A percentile compares a stretch with the other conserved stretches of the same genome.
phyloP scores from a whole-genome alignment of 345 rosid species.

The Jatropha curcas region DNA sequence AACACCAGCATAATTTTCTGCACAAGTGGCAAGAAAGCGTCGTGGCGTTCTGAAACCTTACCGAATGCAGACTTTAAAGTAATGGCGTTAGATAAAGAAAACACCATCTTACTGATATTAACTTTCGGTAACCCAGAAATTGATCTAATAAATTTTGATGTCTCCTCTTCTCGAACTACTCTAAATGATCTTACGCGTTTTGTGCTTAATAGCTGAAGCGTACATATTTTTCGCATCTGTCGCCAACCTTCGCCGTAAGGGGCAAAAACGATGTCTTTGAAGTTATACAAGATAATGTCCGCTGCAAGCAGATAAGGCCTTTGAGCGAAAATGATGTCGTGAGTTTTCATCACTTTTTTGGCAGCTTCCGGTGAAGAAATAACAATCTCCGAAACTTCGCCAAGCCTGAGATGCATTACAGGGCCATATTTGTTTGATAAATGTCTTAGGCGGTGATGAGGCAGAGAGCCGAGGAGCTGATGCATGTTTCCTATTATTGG shows the following conservation, averaged over 20 bases:
- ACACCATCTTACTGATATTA: background rate
- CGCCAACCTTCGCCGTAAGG: slow-evolving; percentile 5
- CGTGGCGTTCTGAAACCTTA: background rate
- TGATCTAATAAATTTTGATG: background rate
- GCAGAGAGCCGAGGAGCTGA: slow-evolving; percentile 2
- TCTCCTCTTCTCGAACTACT: background rate
- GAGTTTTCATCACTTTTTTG: slow-evolving; percentile 5
- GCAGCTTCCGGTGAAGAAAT: slow-evolving; percentile 12
- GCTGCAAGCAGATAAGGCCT: background rate
- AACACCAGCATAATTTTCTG: no score
- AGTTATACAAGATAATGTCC: background rate
- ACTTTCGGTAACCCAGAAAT: background rate
- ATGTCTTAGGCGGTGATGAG: slow-evolving; percentile 7
- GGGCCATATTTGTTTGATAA: slow-evolving; percentile 6
- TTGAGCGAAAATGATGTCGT: background rate
- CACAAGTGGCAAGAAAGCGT: no score
- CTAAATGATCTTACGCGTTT: background rate
- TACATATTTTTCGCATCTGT: background rate
- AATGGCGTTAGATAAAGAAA: background rate
- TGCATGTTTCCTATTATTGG: slow-evolving; percentile 10
- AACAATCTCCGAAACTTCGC: background rate
- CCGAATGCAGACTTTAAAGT: background rate
- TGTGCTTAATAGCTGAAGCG: background rate
- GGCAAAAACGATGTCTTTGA: background rate
- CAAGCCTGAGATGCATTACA: background rate